A percentile compares a stretch with the other conserved stretches of the same genome.
Evolutionary conservation across 129 eudicot species (phyloP).

Genomic region (Pseudognaphalium luteoalbum): DNA sequence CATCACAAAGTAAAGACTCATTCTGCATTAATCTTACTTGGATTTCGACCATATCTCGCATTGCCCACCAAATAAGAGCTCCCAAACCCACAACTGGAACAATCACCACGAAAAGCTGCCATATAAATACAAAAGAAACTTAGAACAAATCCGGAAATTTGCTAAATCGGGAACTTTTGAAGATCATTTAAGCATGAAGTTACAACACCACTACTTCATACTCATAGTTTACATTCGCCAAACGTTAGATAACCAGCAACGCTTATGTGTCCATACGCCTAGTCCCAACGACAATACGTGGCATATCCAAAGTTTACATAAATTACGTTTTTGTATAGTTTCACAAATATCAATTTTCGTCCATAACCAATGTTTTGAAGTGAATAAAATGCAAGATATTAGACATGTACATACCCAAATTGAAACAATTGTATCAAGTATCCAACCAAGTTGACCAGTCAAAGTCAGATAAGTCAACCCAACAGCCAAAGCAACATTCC

Average conservation of each 20-base stretch:
- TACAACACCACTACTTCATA: background rate
- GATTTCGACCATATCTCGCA: constrained; percentile 69
- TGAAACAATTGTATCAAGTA: constrained; percentile 82
- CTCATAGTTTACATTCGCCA: background rate
- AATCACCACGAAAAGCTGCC: constrained; percentile 76
- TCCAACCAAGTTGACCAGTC: constrained; percentile 93
- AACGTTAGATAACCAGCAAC: too few relatives aligned
- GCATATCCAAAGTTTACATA: too few relatives aligned
- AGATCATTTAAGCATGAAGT: background rate
- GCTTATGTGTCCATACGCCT: too few relatives aligned
- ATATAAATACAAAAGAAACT: background rate
- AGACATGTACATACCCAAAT: constrained; percentile 59
- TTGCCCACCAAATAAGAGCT: constrained; percentile 98
- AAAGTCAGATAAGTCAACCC: constrained; percentile 76
- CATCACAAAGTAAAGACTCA: background rate
- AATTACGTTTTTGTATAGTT: too few relatives aligned
- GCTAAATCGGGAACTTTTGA: too few relatives aligned
- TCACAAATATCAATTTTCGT: background rate
- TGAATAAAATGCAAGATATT: background rate
- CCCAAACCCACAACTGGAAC: constrained; percentile 84
- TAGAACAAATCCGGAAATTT: too few relatives aligned
- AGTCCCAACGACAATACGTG: too few relatives aligned
- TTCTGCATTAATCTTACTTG: constrained; percentile 47
- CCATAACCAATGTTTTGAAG: background rate
- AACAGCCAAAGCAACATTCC: constrained; percentile 72